Base-by-base conservation (phyloP, 768 basidiomycete genomes). In the Pisolithus marmoratus region DNA sequence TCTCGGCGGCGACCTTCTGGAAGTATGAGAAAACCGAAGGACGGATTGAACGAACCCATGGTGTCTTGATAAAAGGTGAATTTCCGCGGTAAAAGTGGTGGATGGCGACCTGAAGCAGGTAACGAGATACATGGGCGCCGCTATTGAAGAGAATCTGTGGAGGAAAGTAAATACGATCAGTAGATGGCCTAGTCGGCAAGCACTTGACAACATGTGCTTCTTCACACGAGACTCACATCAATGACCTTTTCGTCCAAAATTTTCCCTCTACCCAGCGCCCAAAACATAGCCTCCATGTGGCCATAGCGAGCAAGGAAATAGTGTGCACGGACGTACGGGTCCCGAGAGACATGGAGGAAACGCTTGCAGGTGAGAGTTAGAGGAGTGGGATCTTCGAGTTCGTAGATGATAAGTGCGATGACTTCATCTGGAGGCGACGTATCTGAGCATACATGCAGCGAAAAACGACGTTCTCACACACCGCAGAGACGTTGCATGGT, bases 271-370 rank as follows among this genome's bases (percentile, higher is more conserved):
- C 84, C 83, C 54, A 90, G 69, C n/a, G 87, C 87, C 72, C 81
- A 79, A 64, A 80, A 90, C 60, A 89, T 69, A 47, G 87, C 87
- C 60, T 88, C 79, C 47, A 79, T 76, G 46, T 71, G 73, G 23
- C 88, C 88, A 69, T 87, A 81, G 58, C 87, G 84, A 57, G 74
- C 69, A 58, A 90, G 78, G 67, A 90, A 90, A 68, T 90, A 90
- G 62, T 79, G 80, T 8, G 87, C 85, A 57, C 86, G 78, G 57
- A 87, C 80, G 63, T 87, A 89, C 52, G 86, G 79, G 69, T 86
- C 86, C 66, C 77, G 77, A 11, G 84, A 82, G 69, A 90, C 81
- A 11, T 70, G 63, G 59, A 81, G 64, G 61, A 83, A 76, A 53
- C 84, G 83, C 58, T 74, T 81, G 29, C 77, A 84, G 44, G 76